Percentiles rank a stretch among this genome's conserved stretches.
Conservation (phyloP, 306 rosid species). For the Lupinus albus region DNA sequence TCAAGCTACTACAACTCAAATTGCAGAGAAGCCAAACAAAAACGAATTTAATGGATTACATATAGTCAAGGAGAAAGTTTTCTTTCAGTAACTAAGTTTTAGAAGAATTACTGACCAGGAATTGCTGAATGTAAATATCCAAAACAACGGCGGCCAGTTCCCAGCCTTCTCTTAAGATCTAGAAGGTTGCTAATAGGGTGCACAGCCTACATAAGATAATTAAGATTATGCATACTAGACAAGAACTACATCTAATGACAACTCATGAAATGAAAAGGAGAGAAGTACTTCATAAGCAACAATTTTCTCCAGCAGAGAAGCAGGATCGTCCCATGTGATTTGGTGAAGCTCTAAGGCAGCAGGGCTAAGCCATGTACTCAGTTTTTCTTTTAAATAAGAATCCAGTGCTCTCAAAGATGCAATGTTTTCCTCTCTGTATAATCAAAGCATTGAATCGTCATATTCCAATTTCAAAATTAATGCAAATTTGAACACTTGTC, state of each 20-base stretch:
- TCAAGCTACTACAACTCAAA: conserved; percentile 4
- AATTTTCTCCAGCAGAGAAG: conserved; percentile 93
- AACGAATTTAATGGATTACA: conserved; percentile 13
- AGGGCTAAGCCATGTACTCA: conserved; percentile 90
- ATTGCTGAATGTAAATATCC: conserved; percentile 94
- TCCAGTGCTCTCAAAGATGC: conserved; percentile 83
- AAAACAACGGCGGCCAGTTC: conserved; percentile 91
- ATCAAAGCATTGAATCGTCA: conserved; percentile 38
- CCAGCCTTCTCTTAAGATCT: conserved; percentile 98
- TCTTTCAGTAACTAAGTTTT: conserved; percentile 28
- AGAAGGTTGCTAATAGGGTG: conserved; percentile 96
- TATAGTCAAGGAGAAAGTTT: conserved; percentile 24
- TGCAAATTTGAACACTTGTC: conserved; percentile 18
- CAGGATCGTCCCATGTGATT: conserved; percentile 96
- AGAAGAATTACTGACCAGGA: conserved; percentile 71
- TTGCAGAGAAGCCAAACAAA: conserved; percentile 31
- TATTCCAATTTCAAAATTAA: conserved; percentile 36
- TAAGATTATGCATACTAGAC: conserved; percentile 33
- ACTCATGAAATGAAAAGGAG: conserved; percentile 35
- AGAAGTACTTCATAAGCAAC: conserved; percentile 86
- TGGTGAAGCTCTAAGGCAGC: conserved; percentile 97
- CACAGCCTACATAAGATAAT: conserved; percentile 71
- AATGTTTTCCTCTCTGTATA: conserved; percentile 71
- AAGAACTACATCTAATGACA: conserved; percentile 27
- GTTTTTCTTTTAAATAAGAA: conserved; percentile 84